Evolutionary conservation across 2,329 filamentous ascomycete genomes (phyloP).

Genomic region (Alternaria arbusti): DNA sequence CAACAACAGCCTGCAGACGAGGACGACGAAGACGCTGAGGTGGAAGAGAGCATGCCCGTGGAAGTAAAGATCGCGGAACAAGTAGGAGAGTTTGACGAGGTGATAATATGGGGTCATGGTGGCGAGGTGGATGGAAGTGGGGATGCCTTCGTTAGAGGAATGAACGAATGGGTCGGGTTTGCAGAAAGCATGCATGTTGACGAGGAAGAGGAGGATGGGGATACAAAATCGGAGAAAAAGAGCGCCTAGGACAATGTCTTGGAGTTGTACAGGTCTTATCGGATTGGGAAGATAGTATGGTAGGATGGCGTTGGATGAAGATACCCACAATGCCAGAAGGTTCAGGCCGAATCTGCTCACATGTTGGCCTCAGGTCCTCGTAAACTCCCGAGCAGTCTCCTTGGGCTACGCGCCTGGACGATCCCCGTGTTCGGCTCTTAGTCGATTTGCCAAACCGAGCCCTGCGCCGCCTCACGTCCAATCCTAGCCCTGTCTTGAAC

Average conservation of each 20-base stretch:
- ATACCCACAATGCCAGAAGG: neutral
- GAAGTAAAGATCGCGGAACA: conserved; percentile 61
- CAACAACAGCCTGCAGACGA: conserved; percentile 15
- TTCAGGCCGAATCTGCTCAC: neutral
- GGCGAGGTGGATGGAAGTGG: conserved; percentile 63
- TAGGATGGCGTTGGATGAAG: neutral
- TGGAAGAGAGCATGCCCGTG: conserved; percentile 24
- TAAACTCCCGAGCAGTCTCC: neutral
- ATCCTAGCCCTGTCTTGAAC: neutral
- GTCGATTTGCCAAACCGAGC: too few relatives aligned
- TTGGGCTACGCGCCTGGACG: neutral
- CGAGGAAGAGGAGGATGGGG: conserved; percentile 5
- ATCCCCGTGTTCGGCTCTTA: too few relatives aligned
- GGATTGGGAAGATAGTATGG: neutral
- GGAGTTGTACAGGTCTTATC: neutral
- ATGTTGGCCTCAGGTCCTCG: neutral
- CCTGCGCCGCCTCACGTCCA: neutral
- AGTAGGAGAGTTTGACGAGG: conserved; percentile 72
- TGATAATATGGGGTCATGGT: conserved; percentile 88
- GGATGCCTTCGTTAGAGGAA: conserved; percentile 75
- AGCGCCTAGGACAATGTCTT: neutral
- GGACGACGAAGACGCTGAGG: conserved; percentile 21
- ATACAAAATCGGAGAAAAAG: neutral
- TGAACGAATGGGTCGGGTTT: conserved; percentile 82
- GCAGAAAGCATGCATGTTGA: conserved; percentile 61